phyloP scores from a whole-genome alignment of 768 basidiomycete genomes.

The Kockovaella imperatae region DNA sequence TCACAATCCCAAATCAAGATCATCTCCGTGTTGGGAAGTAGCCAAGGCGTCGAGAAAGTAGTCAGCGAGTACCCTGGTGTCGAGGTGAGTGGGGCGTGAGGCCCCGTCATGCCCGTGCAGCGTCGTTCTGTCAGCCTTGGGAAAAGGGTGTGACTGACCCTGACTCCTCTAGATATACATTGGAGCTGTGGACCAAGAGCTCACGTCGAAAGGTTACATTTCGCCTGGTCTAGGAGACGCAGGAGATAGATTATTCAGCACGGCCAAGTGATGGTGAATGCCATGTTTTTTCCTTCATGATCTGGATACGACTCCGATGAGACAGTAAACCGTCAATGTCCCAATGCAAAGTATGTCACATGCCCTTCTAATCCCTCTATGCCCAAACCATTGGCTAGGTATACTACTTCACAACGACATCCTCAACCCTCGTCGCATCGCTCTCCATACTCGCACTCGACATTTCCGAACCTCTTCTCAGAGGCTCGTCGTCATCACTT shows the following conservation, averaged over 20 bases:
- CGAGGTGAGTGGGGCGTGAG: conserved; percentile 52
- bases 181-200: conserved; percentile 64
- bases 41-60: conserved; percentile 63
- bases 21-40: conserved; percentile 70
- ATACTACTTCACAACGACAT: no score
- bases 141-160: background rate
- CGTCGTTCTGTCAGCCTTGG: background rate
- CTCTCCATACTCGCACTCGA: no score
- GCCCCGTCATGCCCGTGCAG: background rate
- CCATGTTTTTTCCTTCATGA: no score
- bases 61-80: conserved; percentile 64
- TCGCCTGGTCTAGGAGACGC: conserved; percentile 87
- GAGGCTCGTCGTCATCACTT: background rate
- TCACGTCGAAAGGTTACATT: conserved; percentile 72
- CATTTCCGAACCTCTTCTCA: no score
- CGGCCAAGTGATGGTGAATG: background rate
- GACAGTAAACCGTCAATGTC: no score
- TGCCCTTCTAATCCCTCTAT: background rate
- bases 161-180: conserved; percentile 62
- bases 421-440: no score
- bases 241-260: conserved; percentile 4
- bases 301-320: no score
- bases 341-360: background rate
- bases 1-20: conserved; percentile 66
- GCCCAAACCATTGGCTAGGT: no score